These are phyloP conservation scores for Boletus subcaerulescens DNA, from an alignment of 768 basidiomycete species.

Conservation along the genomic window DNA sequence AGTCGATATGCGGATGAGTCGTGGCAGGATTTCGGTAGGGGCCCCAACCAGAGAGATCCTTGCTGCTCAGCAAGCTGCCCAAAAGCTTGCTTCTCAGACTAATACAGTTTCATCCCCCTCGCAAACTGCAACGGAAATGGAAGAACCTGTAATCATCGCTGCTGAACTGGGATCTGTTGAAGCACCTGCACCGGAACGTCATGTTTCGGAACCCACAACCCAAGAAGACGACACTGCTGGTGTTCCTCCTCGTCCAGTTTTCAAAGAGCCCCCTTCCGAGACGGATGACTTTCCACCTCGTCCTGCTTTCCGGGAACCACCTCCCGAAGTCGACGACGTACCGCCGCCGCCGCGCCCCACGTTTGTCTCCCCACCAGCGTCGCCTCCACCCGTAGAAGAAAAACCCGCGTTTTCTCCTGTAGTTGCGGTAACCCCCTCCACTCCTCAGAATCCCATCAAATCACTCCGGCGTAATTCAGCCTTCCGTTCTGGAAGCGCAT, in stretches of 20 bases:
- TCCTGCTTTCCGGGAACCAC: constrained; percentile 62
- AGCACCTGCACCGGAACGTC: background rate
- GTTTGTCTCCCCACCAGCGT: constrained; percentile 22
- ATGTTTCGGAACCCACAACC: background rate
- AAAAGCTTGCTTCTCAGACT: constrained; percentile 43
- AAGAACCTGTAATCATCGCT: constrained; percentile 18
- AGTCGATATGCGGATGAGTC: constrained; percentile 84
- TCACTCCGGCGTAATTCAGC: constrained; percentile 35
- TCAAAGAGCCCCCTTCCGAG: constrained; percentile 60
- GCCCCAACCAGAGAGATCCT: constrained; percentile 69
- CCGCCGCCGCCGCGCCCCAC: constrained; percentile 5
- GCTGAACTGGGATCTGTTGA: constrained; percentile 17
- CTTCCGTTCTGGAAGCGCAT: constrained; percentile 34
- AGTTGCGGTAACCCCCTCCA: constrained; percentile 41
- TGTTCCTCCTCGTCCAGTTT: constrained; percentile 40
- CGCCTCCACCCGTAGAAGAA: constrained; percentile 26
- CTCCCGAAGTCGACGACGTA: constrained; percentile 52
- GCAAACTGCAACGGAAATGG: constrained; percentile 10
- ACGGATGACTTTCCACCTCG: constrained; percentile 30
- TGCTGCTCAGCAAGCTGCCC: constrained; percentile 63
- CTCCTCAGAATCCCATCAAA: constrained; percentile 53
- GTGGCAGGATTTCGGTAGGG: constrained; percentile 70
- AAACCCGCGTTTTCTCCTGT: constrained; percentile 28
- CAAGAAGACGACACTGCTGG: constrained; percentile 12
- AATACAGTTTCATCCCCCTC: constrained; percentile 10